Conservation (phyloP, 441 rosid species). For the Pelargonium cotyledonis region DNA sequence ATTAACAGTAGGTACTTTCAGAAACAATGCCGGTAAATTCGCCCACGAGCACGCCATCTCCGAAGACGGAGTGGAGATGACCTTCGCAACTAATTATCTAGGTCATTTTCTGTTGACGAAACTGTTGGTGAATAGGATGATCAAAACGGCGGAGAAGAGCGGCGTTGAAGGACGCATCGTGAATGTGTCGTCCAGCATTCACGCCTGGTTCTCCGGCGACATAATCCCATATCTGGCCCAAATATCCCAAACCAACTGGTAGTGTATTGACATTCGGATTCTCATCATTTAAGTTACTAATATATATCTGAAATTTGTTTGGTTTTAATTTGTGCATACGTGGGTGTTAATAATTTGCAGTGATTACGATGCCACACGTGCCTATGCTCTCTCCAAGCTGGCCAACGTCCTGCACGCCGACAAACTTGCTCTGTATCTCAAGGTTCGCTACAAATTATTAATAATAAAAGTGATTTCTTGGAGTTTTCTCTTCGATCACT, state of each 20-base stretch:
- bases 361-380: slow-evolving; percentile 24
- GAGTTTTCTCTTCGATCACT: background rate
- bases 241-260: slow-evolving; percentile 22
- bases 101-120: slow-evolving; percentile 27
- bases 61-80: slow-evolving; percentile 28
- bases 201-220: slow-evolving; percentile 27
- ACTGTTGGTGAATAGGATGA: slow-evolving; percentile 19
- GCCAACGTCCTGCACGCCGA: slow-evolving; percentile 27
- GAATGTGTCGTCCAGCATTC: slow-evolving; percentile 25
- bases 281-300: too few relatives aligned
- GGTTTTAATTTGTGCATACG: too few relatives aligned
- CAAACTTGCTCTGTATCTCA: slow-evolving; percentile 21
- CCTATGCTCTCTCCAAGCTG: slow-evolving; percentile 28
- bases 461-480: background rate
- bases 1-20: background rate
- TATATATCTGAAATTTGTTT: background rate
- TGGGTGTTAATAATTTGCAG: background rate
- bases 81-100: slow-evolving; percentile 25
- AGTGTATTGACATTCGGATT: too few relatives aligned
- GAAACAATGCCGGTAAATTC: slow-evolving; percentile 28
- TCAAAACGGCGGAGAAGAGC: slow-evolving; percentile 19
- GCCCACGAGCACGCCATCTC: slow-evolving; percentile 25
- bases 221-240: slow-evolving; percentile 18
- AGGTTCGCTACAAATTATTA: slow-evolving; percentile 8
- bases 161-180: slow-evolving; percentile 24